A percentile compares a stretch with the other conserved stretches of the same genome.
phyloP scores from a whole-genome alignment of 352 stramenopile species.

The Pythium aphanidermatum region DNA sequence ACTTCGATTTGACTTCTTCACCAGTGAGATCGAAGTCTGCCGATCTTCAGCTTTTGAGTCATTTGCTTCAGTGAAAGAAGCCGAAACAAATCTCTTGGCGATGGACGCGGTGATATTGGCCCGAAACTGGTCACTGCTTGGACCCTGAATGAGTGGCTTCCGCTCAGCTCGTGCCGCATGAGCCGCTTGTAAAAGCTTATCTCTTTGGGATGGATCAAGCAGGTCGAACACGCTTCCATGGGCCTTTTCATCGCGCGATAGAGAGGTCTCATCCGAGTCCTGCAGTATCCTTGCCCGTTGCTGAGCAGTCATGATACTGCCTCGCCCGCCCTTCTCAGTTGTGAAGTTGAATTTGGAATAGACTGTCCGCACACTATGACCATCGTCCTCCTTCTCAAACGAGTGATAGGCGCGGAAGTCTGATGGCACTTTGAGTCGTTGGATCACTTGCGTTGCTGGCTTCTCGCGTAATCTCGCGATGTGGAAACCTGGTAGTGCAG shows the following conservation, averaged over 20 bases:
- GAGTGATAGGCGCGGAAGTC: slow-evolving; percentile 40
- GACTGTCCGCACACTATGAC: slow-evolving; percentile 19
- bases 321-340: slow-evolving; percentile 25
- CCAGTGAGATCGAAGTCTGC: not conserved
- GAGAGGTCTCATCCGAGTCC: not conserved
- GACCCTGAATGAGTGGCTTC: slow-evolving; percentile 31
- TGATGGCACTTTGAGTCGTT: slow-evolving; percentile 43
- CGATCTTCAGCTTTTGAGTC: slow-evolving; percentile 1
- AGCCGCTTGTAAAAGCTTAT: slow-evolving; percentile 36
- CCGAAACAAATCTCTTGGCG: slow-evolving; percentile 70
- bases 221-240: slow-evolving; percentile 59
- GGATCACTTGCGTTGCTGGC: slow-evolving; percentile 30
- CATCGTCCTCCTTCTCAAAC: slow-evolving; percentile 33
- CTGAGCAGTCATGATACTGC: slow-evolving; percentile 39
- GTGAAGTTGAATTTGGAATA: slow-evolving; percentile 61
- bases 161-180: slow-evolving; percentile 17
- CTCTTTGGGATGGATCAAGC: slow-evolving; percentile 33
- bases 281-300: slow-evolving; percentile 36
- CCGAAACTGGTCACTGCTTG: slow-evolving; percentile 41
- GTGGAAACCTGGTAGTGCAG: slow-evolving; percentile 51
- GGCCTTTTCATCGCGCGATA: too few species aligned
- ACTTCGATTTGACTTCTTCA: slow-evolving; percentile 42
- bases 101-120: slow-evolving; percentile 78
- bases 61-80: slow-evolving; percentile 13
- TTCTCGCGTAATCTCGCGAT: slow-evolving; percentile 35